These are phyloP conservation scores for Acrodontium crateriforme DNA, from an alignment of 2,329 filamentous ascomycete species.

Conservation along the genomic window DNA sequence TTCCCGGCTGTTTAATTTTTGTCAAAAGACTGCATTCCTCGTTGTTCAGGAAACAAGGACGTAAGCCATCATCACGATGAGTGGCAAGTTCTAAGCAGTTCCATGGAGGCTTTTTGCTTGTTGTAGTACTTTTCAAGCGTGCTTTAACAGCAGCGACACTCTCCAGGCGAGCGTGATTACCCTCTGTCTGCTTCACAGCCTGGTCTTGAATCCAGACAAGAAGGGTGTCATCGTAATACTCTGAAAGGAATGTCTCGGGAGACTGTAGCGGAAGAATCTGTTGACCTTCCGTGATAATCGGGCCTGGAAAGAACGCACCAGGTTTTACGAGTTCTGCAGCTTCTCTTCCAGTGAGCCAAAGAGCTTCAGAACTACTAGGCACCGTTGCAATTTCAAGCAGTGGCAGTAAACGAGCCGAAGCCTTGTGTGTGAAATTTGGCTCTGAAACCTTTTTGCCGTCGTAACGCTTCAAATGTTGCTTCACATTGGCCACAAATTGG, in stretches of 20 bases:
- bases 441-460: not conserved
- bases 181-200: slow-evolving; percentile 4
- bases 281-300: slow-evolving; percentile 16
- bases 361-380: slow-evolving; percentile 11
- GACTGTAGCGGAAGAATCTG: slow-evolving; percentile 16
- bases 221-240: slow-evolving; percentile 19
- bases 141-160: slow-evolving; percentile 15
- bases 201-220: slow-evolving; percentile 19
- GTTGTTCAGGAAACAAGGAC: slow-evolving; percentile 18
- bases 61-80: slow-evolving; percentile 19
- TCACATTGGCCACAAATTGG: not conserved
- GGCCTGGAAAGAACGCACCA: slow-evolving; percentile 11
- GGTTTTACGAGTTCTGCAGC: slow-evolving; percentile 11
- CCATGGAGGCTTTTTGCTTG: slow-evolving; percentile 12
- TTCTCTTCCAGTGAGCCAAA: slow-evolving; percentile 12
- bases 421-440: not conserved
- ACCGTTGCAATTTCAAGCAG: slow-evolving; percentile 14
- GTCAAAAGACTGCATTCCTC: slow-evolving; percentile 20
- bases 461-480: not conserved
- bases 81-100: slow-evolving; percentile 21
- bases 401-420: slow-evolving; percentile 8
- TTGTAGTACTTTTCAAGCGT: slow-evolving; percentile 9
- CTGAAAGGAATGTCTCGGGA: slow-evolving; percentile 13
- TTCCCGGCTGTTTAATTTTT: slow-evolving; percentile 18
- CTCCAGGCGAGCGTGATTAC: slow-evolving; percentile 7